Percentiles rank a stretch among this genome's conserved stretches.
phyloP scores from a whole-genome alignment of 768 basidiomycete species.

The Pleurotus tuoliensis region DNA sequence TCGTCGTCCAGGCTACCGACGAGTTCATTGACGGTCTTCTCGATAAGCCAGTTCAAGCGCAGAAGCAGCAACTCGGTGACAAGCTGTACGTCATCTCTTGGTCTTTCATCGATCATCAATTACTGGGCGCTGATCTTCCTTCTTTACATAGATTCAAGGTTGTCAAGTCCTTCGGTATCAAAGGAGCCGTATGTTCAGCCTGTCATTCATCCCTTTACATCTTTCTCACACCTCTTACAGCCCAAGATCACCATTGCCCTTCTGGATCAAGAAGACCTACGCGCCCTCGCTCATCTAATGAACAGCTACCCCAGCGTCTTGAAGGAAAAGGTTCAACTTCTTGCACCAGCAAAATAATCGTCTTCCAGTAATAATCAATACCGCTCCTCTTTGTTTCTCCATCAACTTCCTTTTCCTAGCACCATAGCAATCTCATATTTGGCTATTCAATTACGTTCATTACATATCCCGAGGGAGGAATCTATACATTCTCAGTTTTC shows the following conservation, averaged over 20 bases:
- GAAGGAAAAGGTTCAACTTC: slow-evolving; percentile 59
- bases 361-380: neutral
- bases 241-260: slow-evolving; percentile 83
- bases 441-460: neutral
- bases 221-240: slow-evolving; percentile 26
- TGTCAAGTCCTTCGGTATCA: slow-evolving; percentile 80
- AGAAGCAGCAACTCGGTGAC: slow-evolving; percentile 81
- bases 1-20: slow-evolving; percentile 66
- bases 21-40: slow-evolving; percentile 63
- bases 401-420: neutral
- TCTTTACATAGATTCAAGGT: slow-evolving; percentile 37
- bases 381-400: neutral
- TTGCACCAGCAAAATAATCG: slow-evolving; percentile 18
- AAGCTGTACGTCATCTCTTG: slow-evolving; percentile 51
- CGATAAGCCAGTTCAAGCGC: slow-evolving; percentile 49
- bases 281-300: slow-evolving; percentile 80
- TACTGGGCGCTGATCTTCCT: neutral
- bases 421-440: slow-evolving; percentile 4
- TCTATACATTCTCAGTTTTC: slow-evolving; percentile 3
- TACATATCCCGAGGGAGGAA: slow-evolving; percentile 6
- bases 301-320: slow-evolving; percentile 80
- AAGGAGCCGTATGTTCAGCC: slow-evolving; percentile 57
- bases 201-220: neutral
- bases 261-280: slow-evolving; percentile 82
- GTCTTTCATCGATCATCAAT: slow-evolving; percentile 5